phyloP scores from a whole-genome alignment of 164 flowering plant species.

The Dillenia suffruticosa region DNA sequence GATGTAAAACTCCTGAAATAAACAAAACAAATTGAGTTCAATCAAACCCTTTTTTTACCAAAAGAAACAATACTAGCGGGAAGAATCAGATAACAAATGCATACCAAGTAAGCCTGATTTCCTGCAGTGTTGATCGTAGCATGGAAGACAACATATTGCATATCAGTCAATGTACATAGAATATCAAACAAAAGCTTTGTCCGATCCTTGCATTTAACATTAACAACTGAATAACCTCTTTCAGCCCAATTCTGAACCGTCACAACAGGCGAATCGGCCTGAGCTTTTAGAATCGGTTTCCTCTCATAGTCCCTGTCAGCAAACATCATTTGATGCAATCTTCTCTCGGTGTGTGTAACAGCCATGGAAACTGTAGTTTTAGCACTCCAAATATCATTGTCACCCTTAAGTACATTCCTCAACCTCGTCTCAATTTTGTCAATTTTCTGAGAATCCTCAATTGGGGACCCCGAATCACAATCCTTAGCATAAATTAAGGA shows the following conservation, averaged over 20 bases:
- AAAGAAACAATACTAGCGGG: background rate
- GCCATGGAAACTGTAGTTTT: conserved; percentile 54
- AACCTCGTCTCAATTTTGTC: conserved; percentile 46
- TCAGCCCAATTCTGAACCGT: conserved; percentile 54
- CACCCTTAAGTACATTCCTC: conserved; percentile 64
- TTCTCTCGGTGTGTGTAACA: conserved; percentile 64
- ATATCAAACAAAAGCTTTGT: conserved; percentile 63
- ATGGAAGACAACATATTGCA: conserved; percentile 65
- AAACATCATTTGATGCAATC: conserved; percentile 88
- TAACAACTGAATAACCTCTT: conserved; percentile 59
- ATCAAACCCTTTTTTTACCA: background rate
- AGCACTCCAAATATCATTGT: conserved; percentile 60
- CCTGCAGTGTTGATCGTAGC: conserved; percentile 49
- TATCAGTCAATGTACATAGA: conserved; percentile 69
- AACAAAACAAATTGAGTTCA: background rate
- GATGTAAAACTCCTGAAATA: conserved; percentile 65
- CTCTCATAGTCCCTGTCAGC: conserved; percentile 73
- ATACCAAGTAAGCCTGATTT: conserved; percentile 49
- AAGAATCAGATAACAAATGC: background rate
- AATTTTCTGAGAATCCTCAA: conserved; percentile 53
- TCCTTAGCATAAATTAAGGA: conserved; percentile 63
- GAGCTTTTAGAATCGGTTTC: conserved; percentile 18
- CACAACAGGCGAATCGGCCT: conserved; percentile 30
- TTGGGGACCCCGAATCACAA: conserved; percentile 47
- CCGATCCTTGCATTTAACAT: conserved; percentile 59